A percentile compares a stretch with the other conserved stretches of the same genome.
Conservation (phyloP, 371 early-diverging fungal species). For the Rhizopus sp. region DNA sequence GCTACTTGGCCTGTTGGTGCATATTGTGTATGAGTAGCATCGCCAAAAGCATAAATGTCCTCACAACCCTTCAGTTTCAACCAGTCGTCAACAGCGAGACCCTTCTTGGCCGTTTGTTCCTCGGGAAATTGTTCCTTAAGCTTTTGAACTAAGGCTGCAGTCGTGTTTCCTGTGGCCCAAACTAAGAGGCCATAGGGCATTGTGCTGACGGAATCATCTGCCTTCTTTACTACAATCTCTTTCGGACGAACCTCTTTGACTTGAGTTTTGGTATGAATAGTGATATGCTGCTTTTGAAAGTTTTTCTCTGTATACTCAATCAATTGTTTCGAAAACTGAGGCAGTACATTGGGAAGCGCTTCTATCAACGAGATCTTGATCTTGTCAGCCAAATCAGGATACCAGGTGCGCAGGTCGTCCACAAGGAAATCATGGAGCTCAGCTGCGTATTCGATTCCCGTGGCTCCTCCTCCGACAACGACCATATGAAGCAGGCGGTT, state of each 20-base stretch:
- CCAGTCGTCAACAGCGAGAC: slow-evolving; percentile 83
- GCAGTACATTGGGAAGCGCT: slow-evolving; percentile 84
- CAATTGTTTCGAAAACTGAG: slow-evolving; percentile 86
- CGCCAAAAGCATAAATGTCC: slow-evolving; percentile 86
- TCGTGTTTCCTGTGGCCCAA: slow-evolving; percentile 96
- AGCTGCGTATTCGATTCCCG: slow-evolving; percentile 94
- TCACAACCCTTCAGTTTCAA: slow-evolving; percentile 74
- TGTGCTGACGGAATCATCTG: slow-evolving; percentile 61
- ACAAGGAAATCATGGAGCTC: slow-evolving; percentile 92
- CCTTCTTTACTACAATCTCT: slow-evolving; percentile 75
- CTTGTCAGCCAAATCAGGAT: slow-evolving; percentile 71
- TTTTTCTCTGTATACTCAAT: slow-evolving; percentile 90
- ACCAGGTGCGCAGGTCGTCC: slow-evolving; percentile 81
- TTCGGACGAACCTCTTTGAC: slow-evolving; percentile 87
- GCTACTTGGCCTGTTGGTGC: slow-evolving; percentile 96
- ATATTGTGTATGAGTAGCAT: slow-evolving; percentile 82
- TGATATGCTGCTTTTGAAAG: slow-evolving; percentile 85
- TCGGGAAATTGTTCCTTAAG: slow-evolving; percentile 73
- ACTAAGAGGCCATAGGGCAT: slow-evolving; percentile 90
- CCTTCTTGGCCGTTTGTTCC: slow-evolving; percentile 79
- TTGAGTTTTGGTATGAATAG: slow-evolving; percentile 84
- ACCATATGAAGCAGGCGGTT: slow-evolving; percentile 91
- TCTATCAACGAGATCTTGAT: slow-evolving; percentile 90
- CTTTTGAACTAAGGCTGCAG: slow-evolving; percentile 75
- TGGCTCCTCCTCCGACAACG: slow-evolving; percentile 97